Evolutionary conservation across 768 basidiomycete genomes (phyloP).

Genomic region (Coprinellus micaceus): DNA sequence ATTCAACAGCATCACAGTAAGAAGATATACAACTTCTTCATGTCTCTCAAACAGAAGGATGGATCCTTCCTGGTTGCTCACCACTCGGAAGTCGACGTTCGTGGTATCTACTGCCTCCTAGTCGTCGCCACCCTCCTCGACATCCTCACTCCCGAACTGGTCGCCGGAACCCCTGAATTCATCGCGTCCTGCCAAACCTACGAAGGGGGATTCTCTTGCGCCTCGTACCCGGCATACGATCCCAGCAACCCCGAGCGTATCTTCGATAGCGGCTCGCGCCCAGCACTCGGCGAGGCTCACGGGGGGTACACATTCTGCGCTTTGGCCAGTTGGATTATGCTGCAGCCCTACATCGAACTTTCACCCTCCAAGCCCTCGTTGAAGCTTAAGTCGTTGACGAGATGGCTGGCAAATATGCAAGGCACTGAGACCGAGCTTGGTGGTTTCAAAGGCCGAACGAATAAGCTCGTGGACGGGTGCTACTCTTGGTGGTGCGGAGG

Average conservation of each 20-base stretch:
- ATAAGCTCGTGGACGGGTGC: conserved; percentile 99
- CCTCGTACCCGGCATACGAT: conserved; percentile 66
- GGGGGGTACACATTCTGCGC: conserved; percentile 98
- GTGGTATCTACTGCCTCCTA: conserved; percentile 93
- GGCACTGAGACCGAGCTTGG: conserved; percentile 79
- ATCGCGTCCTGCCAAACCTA: conserved; percentile 92
- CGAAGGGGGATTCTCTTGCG: conserved; percentile 89
- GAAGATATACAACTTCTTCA: conserved; percentile 83
- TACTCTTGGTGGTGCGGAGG: conserved; percentile 99
- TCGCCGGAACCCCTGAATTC: conserved; percentile 71
- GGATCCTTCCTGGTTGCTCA: conserved; percentile 89
- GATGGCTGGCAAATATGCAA: conserved; percentile 88
- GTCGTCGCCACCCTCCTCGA: conserved; percentile 79
- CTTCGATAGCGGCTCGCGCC: conserved; percentile 43
- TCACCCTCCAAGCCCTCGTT: conserved; percentile 35
- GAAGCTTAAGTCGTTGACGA: conserved; percentile 55
- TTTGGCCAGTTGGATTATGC: conserved; percentile 76
- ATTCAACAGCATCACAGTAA: conserved; percentile 36
- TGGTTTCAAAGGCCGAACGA: conserved; percentile 90
- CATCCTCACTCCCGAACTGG: conserved; percentile 84
- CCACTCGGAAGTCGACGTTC: conserved; percentile 90
- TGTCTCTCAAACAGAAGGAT: conserved; percentile 88
- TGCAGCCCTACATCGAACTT: conserved; percentile 51
- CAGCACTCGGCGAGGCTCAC: conserved; percentile 91
- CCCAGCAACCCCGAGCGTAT: conserved; percentile 29